A percentile compares a stretch with the other conserved stretches of the same genome.
phyloP scores from a whole-genome alignment of 441 rosid species.

The Sinapis alba region DNA sequence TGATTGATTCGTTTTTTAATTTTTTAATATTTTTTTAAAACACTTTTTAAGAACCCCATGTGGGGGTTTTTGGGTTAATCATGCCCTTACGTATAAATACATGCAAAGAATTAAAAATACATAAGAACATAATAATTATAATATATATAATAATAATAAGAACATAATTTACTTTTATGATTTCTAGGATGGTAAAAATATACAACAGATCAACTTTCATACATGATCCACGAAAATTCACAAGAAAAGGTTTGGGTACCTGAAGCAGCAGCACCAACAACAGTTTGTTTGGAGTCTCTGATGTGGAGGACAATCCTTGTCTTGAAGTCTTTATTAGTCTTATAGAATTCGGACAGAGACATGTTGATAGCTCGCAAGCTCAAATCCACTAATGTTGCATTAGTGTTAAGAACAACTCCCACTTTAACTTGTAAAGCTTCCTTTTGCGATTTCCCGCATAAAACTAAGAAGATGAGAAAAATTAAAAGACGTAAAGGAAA shows the following conservation, averaged over 20 bases:
- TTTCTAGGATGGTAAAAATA: background rate
- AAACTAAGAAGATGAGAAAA: background rate
- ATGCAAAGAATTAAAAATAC: background rate
- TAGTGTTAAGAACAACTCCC: slow-evolving; percentile 56
- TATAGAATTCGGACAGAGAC: slow-evolving; percentile 63
- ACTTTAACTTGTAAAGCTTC: slow-evolving; percentile 48
- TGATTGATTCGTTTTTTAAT: too few species aligned
- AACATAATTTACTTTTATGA: background rate
- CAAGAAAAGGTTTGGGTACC: slow-evolving; percentile 32
- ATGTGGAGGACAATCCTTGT: slow-evolving; percentile 47
- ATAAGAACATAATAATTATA: background rate
- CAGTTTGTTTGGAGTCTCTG: slow-evolving; percentile 49
- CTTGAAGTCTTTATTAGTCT: slow-evolving; percentile 32
- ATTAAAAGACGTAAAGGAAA: background rate
- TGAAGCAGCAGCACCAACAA: slow-evolving; percentile 64
- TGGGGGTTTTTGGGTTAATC: too few species aligned
- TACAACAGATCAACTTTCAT: background rate
- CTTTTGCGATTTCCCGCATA: slow-evolving; percentile 17
- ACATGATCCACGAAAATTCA: background rate
- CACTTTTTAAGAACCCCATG: too few species aligned
- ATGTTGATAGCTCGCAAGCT: slow-evolving; percentile 56
- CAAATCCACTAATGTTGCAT: slow-evolving; percentile 31
- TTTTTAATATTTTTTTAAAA: too few species aligned
- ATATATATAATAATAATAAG: background rate
- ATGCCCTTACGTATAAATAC: background rate